A percentile compares a stretch with the other conserved stretches of the same genome.
Conservation (phyloP, 768 basidiomycete genomes). For the Filobasidium wieringae region DNA sequence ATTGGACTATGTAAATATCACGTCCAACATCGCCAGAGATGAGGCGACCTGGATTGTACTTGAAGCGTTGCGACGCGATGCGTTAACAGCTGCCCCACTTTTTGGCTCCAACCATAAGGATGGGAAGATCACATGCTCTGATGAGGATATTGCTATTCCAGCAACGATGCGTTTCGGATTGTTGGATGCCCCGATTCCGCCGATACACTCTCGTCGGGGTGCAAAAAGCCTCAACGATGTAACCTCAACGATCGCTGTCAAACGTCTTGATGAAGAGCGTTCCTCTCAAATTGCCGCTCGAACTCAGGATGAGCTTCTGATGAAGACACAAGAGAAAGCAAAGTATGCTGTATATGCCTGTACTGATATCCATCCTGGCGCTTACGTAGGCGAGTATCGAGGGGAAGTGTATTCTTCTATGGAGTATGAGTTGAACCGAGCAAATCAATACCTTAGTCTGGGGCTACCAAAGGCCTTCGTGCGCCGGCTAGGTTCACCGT, state of each 20-base stretch:
- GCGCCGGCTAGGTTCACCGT: constrained; percentile 61
- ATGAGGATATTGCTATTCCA: no score
- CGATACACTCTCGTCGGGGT: constrained; percentile 21
- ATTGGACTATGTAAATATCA: no score
- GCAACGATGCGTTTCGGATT: not conserved
- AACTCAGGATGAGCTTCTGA: constrained; percentile 11
- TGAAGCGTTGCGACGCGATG: no score
- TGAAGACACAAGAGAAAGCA: no score
- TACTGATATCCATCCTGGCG: constrained; percentile 46
- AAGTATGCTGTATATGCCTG: constrained; percentile 56
- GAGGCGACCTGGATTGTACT: no score
- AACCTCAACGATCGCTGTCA: constrained; percentile 15
- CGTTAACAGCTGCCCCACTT: no score
- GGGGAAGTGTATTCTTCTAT: constrained; percentile 56
- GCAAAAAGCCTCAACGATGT: constrained; percentile 17
- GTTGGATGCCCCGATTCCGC: constrained; percentile 33
- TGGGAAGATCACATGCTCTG: no score
- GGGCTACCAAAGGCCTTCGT: constrained; percentile 78
- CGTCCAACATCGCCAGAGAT: no score
- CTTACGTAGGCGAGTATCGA: constrained; percentile 54
- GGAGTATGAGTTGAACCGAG: constrained; percentile 61
- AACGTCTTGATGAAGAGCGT: constrained; percentile 19
- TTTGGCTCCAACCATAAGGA: no score
- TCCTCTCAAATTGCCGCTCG: constrained; percentile 17
- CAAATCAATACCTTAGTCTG: constrained; percentile 63